Conservation (phyloP, 495 filamentous ascomycete species). For the Elaphomyces granulatus region DNA sequence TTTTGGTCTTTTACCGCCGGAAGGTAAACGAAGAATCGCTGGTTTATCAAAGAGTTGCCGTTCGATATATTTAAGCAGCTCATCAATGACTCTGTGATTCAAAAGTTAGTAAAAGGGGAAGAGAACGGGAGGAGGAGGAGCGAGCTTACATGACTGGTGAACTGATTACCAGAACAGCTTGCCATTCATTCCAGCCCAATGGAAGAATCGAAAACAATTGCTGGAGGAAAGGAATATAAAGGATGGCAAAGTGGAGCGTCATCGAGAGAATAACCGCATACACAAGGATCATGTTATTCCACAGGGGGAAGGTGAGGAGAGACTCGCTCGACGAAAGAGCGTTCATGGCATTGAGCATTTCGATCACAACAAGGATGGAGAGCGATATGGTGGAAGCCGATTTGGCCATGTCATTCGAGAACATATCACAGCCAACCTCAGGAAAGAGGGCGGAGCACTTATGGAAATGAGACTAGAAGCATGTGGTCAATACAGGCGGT, state of each 20-base stretch:
- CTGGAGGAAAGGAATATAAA: constrained; percentile 88
- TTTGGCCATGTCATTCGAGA: constrained; percentile 75
- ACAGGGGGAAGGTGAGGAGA: constrained; percentile 80
- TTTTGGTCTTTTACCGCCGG: background rate
- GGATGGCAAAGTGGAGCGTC: constrained; percentile 83
- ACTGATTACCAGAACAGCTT: constrained; percentile 80
- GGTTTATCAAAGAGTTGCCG: constrained; percentile 36
- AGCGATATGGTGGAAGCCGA: constrained; percentile 92
- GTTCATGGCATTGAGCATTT: constrained; percentile 99
- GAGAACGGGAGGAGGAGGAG: background rate
- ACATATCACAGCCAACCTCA: constrained; percentile 90
- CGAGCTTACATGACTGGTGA: constrained; percentile 83
- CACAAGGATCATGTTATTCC: constrained; percentile 94
- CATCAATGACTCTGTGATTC: constrained; percentile 67
- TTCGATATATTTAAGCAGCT: constrained; percentile 72
- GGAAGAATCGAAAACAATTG: constrained; percentile 82
- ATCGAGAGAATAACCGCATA: constrained; percentile 94
- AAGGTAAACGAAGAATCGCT: background rate
- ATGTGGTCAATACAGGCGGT: constrained; percentile 4
- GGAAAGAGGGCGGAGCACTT: constrained; percentile 75
- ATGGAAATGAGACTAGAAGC: constrained; percentile 71
- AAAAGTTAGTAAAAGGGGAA: background rate
- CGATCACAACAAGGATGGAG: constrained; percentile 86
- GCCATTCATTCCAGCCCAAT: constrained; percentile 80
- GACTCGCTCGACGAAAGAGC: constrained; percentile 91